Evolutionary conservation across 306 rosid genomes (phyloP).

Genomic region (Quercus mongolica): DNA sequence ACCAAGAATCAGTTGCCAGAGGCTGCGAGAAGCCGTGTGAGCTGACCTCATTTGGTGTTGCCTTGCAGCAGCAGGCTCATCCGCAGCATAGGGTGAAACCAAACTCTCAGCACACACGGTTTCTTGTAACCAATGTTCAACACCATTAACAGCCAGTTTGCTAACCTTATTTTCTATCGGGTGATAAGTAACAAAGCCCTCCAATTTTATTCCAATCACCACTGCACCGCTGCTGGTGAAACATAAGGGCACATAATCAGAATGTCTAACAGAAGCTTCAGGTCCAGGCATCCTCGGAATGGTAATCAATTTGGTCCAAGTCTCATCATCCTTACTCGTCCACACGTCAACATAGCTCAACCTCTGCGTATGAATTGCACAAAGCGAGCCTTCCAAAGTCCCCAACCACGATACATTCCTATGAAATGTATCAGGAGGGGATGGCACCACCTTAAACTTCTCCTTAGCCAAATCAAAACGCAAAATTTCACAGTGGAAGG

Average conservation of each 20-base stretch:
- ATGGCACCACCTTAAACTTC: slow-evolving; percentile 28
- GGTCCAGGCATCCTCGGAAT: slow-evolving; percentile 5
- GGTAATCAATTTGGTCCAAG: slow-evolving; percentile 25
- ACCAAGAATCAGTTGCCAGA: slow-evolving; percentile 15
- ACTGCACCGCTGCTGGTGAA: slow-evolving; percentile 27
- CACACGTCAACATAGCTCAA: slow-evolving; percentile 28
- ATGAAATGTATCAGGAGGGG: slow-evolving; percentile 12
- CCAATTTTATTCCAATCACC: slow-evolving; percentile 31
- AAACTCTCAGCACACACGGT: slow-evolving; percentile 32
- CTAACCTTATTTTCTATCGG: slow-evolving; percentile 2
- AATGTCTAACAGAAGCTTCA: background rate
- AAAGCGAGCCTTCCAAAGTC: slow-evolving; percentile 15
- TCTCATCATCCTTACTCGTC: slow-evolving; percentile 28
- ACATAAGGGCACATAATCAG: slow-evolving; percentile 32
- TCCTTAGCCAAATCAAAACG: slow-evolving; percentile 31
- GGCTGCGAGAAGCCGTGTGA: background rate
- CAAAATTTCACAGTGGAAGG: slow-evolving; percentile 9
- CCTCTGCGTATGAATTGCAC: slow-evolving; percentile 26
- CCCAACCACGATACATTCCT: slow-evolving; percentile 32
- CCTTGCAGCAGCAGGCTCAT: background rate
- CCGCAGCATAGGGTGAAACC: slow-evolving; percentile 29
- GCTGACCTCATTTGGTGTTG: background rate
- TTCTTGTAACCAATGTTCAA: slow-evolving; percentile 38
- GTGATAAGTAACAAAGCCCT: slow-evolving; percentile 32
- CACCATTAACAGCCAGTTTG: slow-evolving; percentile 9